phyloP scores from a whole-genome alignment of 768 basidiomycete species.

The Sarcomyxa edulis region DNA sequence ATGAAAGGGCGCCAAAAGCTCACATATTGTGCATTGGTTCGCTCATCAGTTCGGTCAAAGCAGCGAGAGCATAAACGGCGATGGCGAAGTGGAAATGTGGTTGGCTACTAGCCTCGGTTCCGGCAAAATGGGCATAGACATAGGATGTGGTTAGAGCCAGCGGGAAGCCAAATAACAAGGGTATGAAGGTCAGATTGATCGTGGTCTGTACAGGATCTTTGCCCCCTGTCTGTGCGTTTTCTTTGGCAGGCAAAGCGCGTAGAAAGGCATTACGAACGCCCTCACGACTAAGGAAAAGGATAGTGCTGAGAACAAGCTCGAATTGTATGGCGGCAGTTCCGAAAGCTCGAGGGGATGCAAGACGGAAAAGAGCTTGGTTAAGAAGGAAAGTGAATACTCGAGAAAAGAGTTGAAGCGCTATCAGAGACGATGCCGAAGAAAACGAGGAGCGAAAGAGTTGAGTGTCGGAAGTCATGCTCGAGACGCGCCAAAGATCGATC shows the following conservation, averaged over 20 bases:
- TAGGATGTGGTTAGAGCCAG: slow-evolving; percentile 47
- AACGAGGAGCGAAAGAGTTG: slow-evolving; percentile 26
- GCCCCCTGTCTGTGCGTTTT: too few relatives aligned
- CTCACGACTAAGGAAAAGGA: slow-evolving; percentile 91
- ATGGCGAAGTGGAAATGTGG: slow-evolving; percentile 61
- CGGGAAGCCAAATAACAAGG: slow-evolving; percentile 63
- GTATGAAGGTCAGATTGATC: slow-evolving; percentile 55
- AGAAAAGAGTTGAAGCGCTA: slow-evolving; percentile 83
- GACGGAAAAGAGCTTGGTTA: slow-evolving; percentile 82
- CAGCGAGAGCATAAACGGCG: slow-evolving; percentile 65
- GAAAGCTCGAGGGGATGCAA: slow-evolving; percentile 80
- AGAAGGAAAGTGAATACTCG: slow-evolving; percentile 82
- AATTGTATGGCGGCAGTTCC: slow-evolving; percentile 93
- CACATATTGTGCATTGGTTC: slow-evolving; percentile 81
- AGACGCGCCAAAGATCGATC: too few relatives aligned
- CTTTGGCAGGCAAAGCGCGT: slow-evolving; percentile 43
- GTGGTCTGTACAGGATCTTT: slow-evolving; percentile 13
- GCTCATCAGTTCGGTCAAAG: slow-evolving; percentile 69
- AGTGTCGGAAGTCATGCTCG: too few relatives aligned
- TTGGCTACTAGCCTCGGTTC: slow-evolving; percentile 51
- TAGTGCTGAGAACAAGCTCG: slow-evolving; percentile 84
- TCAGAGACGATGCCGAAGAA: slow-evolving; percentile 56
- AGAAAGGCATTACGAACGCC: slow-evolving; percentile 85
- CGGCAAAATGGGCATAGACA: slow-evolving; percentile 52
- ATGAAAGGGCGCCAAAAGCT: slow-evolving; percentile 15